phyloP scores from a whole-genome alignment of 306 rosid genomes.

The Carpinus fangiana region DNA sequence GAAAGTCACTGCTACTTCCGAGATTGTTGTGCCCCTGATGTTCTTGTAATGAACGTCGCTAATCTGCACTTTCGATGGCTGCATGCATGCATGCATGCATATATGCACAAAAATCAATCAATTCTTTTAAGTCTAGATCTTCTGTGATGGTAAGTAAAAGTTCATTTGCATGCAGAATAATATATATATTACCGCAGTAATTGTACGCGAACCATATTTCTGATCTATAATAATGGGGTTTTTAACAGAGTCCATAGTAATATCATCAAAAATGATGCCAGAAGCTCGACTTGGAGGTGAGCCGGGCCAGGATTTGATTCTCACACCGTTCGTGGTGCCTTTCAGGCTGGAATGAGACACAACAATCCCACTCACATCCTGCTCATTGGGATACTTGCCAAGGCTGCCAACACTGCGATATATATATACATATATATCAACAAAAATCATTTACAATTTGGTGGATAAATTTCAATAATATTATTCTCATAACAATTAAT shows the following conservation, averaged over 20 bases:
- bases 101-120: too few species aligned
- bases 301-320: constrained; percentile 10
- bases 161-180: too few species aligned
- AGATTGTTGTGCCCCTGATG: not conserved
- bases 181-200: not conserved
- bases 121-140: too few species aligned
- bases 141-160: too few species aligned
- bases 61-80: constrained; percentile 8
- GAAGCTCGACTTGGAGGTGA: not conserved
- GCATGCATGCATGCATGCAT: too few species aligned
- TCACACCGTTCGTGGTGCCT: not conserved
- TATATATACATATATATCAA: too few species aligned
- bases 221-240: constrained; percentile 13
- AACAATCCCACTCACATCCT: not conserved
- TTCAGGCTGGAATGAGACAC: constrained; percentile 1
- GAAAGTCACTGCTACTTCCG: not conserved
- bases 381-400: not conserved
- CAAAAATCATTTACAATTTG: too few species aligned
- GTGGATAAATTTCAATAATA: too few species aligned
- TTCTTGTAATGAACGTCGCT: constrained; percentile 2
- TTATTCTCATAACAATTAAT: too few species aligned
- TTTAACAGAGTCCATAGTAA: not conserved
- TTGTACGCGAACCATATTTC: not conserved
- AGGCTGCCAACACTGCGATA: constrained; percentile 29
- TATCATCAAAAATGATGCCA: not conserved